Base-by-base conservation (phyloP, 1,284 basidiomycete species). In the Cutaneotrichosporon mucoides region DNA sequence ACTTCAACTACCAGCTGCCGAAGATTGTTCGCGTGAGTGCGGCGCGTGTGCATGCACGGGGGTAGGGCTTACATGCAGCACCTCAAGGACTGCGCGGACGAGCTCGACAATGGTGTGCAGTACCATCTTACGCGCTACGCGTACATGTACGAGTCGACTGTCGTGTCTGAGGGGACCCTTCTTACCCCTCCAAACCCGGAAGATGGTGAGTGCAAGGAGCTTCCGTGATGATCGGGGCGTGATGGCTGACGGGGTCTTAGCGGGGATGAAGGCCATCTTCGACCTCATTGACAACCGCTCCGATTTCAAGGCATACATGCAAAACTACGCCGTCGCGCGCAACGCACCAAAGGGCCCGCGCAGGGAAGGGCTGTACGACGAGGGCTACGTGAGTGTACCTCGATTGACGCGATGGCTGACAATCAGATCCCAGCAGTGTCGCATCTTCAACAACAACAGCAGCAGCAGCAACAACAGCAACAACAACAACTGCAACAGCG, bases 221-320 rank as follows among this genome's bases (percentile, higher is more conserved):
- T 40, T 6, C 16, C 6, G 45, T 7, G 12, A 38, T n/a, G 40
- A 24, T 24, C 24, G 24, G 24, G 24, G 41, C 15, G 34, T 12
- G 8, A 35, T 15, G 16, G 43, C 53, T 57, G 49, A 59, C 53
- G 10, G 53, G 37, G 49, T 40, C 41, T 47, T 42, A 55, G 61
- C 84, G 8, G 94, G 95, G 3, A 80, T 99, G 49, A 96, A 95
- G 73, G 81, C 86, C 0, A 85, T 91, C 6, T 88, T 90, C 57
- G 93, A 98, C 73, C 83, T 84, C 8, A 96, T 99, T 68, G 95
- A 99, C 79, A 94, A 94, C 70, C 85, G 92, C 34, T 82, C 86
- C 45, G 96, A 99, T 78, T 99, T 99, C 80, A 95, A 90, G 79
- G 85, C 84, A 15, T 99, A 89, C 76, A 96, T 99, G 93, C 90